Evolutionary conservation across 2,329 filamentous ascomycete species (phyloP).

Genomic region (Phyllosticta paracitricarpa): DNA sequence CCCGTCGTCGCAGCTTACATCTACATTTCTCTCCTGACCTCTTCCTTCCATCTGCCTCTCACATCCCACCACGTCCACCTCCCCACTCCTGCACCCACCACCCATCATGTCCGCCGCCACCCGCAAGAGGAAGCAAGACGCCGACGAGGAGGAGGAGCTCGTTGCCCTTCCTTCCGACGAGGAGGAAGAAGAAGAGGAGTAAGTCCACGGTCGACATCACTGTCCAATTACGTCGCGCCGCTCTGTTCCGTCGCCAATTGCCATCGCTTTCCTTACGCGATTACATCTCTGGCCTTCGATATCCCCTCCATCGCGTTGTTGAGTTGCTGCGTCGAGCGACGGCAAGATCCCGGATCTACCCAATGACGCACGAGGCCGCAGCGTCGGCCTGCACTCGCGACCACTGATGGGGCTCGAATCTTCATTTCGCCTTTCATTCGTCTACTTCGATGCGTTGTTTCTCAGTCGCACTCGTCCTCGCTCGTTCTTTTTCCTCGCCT

Average conservation of each 20-base stretch:
- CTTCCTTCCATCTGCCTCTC: background rate
- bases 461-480: background rate
- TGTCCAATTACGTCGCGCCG: constrained; percentile 3
- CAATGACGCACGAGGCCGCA: background rate
- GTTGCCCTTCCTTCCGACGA: constrained; percentile 9
- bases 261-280: constrained; percentile 1
- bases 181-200: constrained; percentile 7
- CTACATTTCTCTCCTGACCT: background rate
- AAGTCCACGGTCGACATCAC: background rate
- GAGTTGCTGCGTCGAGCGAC: background rate
- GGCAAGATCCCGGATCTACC: background rate
- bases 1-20: background rate
- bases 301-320: background rate
- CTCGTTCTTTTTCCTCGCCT: background rate
- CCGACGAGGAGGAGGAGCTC: constrained; percentile 10
- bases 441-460: background rate
- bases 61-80: background rate
- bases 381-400: background rate
- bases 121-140: constrained; percentile 12
- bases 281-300: background rate
- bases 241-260: constrained; percentile 1
- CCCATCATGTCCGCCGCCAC: constrained; percentile 5
- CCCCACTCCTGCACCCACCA: background rate
- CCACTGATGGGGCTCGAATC: background rate
- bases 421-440: background rate